A percentile compares a stretch with the other conserved stretches of the same genome.
These are phyloP conservation scores for Ustulina deusta DNA, from an alignment of 2,329 filamentous ascomycete species.

Conservation along the genomic window DNA sequence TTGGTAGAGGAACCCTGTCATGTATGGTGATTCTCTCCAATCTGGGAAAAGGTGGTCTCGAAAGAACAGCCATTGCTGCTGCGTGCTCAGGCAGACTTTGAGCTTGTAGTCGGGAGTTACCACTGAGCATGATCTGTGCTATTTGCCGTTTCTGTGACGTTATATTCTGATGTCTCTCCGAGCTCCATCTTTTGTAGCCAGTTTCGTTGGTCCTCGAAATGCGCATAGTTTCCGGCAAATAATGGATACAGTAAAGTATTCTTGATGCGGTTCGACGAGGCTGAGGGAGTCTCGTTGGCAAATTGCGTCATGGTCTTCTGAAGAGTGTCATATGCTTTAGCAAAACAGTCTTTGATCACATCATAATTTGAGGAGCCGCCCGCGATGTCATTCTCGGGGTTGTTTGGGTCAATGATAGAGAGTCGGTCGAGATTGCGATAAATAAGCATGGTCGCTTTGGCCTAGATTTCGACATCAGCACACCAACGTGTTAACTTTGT, in stretches of 20 bases:
- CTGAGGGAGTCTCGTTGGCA: slow-evolving; percentile 49
- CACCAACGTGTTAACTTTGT: neutral
- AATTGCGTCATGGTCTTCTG: slow-evolving; percentile 69
- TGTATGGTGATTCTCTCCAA: neutral
- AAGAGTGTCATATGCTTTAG: slow-evolving; percentile 70
- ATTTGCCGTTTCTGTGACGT: neutral
- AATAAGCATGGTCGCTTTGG: slow-evolving; percentile 58
- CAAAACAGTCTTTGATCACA: slow-evolving; percentile 77
- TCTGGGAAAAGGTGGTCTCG: neutral
- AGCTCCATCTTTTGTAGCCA: slow-evolving; percentile 67
- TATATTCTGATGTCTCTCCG: slow-evolving; percentile 47
- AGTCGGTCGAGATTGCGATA: slow-evolving; percentile 76
- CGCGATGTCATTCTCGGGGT: slow-evolving; percentile 85
- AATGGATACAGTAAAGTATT: slow-evolving; percentile 77
- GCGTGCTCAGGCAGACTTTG: neutral
- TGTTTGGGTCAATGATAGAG: slow-evolving; percentile 93
- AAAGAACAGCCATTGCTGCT: neutral
- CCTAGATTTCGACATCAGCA: slow-evolving; percentile 52
- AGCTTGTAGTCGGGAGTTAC: slow-evolving; percentile 5
- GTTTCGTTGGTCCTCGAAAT: slow-evolving; percentile 47
- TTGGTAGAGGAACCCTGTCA: neutral
- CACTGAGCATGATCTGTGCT: neutral
- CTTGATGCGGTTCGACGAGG: slow-evolving; percentile 44
- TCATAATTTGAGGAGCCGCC: slow-evolving; percentile 81
- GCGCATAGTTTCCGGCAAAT: slow-evolving; percentile 75